phyloP scores from a whole-genome alignment of 192 early-diverging fungal genomes.

The Pilobolus umbonatus region DNA sequence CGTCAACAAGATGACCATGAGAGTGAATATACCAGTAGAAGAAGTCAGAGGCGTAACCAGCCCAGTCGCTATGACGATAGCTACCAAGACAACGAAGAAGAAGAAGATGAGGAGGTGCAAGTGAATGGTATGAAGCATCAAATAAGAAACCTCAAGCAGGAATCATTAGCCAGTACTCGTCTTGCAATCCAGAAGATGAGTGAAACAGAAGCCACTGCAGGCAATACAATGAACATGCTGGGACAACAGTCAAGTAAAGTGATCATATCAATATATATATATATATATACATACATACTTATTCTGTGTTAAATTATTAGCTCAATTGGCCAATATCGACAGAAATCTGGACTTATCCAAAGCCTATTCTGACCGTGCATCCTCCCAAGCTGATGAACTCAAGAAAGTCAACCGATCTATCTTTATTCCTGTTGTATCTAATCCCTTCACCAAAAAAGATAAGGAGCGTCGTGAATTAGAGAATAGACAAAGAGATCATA shows the following conservation, averaged over 20 bases:
- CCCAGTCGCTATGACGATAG: not conserved
- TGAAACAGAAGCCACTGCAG: slow-evolving; percentile 55
- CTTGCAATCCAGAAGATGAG: slow-evolving; percentile 58
- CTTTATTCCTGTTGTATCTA: slow-evolving; percentile 62
- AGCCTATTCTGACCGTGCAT: slow-evolving; percentile 51
- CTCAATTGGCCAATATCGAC: slow-evolving; percentile 47
- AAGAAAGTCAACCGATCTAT: slow-evolving; percentile 72
- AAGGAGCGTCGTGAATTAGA: slow-evolving; percentile 54
- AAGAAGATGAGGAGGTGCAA: slow-evolving; percentile 60
- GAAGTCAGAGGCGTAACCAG: not conserved
- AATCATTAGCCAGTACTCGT: slow-evolving; percentile 63
- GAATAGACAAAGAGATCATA: slow-evolving; percentile 43
- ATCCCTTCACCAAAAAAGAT: slow-evolving; percentile 63
- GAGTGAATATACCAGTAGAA: slow-evolving; percentile 5
- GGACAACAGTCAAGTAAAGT: slow-evolving; percentile 57
- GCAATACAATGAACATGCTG: slow-evolving; percentile 57
- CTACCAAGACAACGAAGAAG: slow-evolving; percentile 13
- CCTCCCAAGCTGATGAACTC: slow-evolving; percentile 48
- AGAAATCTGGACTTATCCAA: slow-evolving; percentile 62
- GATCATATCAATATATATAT: not conserved
- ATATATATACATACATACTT: not conserved
- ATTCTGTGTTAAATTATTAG: slow-evolving; percentile 20
- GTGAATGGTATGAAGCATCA: slow-evolving; percentile 56
- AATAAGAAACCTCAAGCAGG: slow-evolving; percentile 57
- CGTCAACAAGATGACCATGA: not conserved